phyloP scores from a whole-genome alignment of 2,329 filamentous ascomycete genomes.

The Pestalotiopsis sp. region DNA sequence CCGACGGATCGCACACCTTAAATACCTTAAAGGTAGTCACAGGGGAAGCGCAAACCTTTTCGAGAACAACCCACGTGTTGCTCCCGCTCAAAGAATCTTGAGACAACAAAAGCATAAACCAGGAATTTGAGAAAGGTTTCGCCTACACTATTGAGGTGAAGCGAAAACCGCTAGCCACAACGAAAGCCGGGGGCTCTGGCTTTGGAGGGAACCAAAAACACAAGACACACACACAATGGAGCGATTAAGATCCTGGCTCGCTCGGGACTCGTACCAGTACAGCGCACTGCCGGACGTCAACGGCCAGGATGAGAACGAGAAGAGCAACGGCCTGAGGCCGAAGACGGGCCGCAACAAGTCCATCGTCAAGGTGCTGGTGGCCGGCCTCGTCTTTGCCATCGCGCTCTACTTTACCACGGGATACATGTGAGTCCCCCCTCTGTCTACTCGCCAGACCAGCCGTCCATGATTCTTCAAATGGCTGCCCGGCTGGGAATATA shows the following conservation, averaged over 20 bases:
- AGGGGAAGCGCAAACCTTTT: too few relatives aligned
- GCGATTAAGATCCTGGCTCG: background rate
- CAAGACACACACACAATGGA: background rate
- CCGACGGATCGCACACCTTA: too few relatives aligned
- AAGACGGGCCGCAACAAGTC: slow-evolving; percentile 6
- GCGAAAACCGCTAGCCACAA: too few relatives aligned
- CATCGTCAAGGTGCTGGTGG: slow-evolving; percentile 13
- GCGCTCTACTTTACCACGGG: slow-evolving; percentile 11
- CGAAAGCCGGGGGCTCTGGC: too few relatives aligned
- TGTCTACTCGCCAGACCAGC: background rate
- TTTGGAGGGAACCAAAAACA: background rate
- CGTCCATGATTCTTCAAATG: too few relatives aligned
- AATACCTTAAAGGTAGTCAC: too few relatives aligned
- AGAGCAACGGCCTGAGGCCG: background rate
- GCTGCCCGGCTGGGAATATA: background rate
- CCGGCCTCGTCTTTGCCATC: slow-evolving; percentile 5
- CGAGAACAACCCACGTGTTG: too few relatives aligned
- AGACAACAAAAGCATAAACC: too few relatives aligned
- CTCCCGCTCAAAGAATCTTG: too few relatives aligned
- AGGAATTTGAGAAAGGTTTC: too few relatives aligned
- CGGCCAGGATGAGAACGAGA: background rate
- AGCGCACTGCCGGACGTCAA: slow-evolving; percentile 13
- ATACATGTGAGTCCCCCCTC: slow-evolving; percentile 10
- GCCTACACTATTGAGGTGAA: background rate
- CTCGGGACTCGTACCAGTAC: slow-evolving; percentile 14